These are phyloP conservation scores for Mortierella hygrophila DNA, from an alignment of 192 early-diverging fungal species.

Conservation along the genomic window DNA sequence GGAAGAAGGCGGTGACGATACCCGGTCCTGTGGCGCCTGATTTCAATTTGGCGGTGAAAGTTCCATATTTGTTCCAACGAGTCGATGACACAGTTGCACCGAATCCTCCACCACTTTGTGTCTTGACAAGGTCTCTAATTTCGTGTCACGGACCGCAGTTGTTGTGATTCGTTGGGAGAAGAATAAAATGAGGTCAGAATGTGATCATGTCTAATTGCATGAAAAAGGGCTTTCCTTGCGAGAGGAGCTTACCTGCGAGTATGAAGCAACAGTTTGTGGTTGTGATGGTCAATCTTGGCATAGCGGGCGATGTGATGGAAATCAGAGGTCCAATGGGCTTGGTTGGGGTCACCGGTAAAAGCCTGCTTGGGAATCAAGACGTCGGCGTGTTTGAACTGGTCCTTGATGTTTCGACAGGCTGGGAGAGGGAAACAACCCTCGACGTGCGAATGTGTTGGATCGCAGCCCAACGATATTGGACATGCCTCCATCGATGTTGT, in stretches of 20 bases:
- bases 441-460: constrained; percentile 34
- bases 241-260: constrained; percentile 50
- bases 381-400: constrained; percentile 22
- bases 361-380: constrained; percentile 23
- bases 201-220: neutral
- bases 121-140: constrained; percentile 41
- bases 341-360: constrained; percentile 67
- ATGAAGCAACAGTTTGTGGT: constrained; percentile 39
- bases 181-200: neutral
- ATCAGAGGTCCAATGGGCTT: constrained; percentile 62
- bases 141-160: constrained; percentile 4
- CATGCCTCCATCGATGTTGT: constrained; percentile 45
- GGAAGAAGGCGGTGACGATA: constrained; percentile 72
- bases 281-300: constrained; percentile 42
- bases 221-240: neutral
- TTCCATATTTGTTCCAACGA: constrained; percentile 71
- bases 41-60: constrained; percentile 63
- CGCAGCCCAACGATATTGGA: constrained; percentile 41
- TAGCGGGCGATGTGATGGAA: constrained; percentile 66
- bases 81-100: constrained; percentile 70
- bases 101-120: constrained; percentile 61
- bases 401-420: constrained; percentile 29
- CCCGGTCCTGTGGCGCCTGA: constrained; percentile 66
- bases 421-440: constrained; percentile 44
- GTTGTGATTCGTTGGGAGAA: neutral